Percentiles rank a stretch among this genome's conserved stretches.
phyloP scores from a whole-genome alignment of 2,329 filamentous ascomycete genomes.

The Chaetomiaceae sp. region DNA sequence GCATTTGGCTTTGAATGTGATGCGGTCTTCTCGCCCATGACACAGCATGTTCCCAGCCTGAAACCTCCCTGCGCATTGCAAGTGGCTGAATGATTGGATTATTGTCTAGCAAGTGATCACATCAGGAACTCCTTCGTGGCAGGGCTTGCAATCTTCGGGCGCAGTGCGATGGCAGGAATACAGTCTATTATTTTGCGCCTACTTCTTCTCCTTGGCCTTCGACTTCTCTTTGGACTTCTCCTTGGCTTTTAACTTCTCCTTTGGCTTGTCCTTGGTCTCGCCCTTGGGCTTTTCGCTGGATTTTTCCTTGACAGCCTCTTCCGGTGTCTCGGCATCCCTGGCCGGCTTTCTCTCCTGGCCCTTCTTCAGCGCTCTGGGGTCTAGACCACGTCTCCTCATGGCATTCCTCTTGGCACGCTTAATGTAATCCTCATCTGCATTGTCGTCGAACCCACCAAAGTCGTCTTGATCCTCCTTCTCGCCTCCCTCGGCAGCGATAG shows the following conservation, averaged over 20 bases:
- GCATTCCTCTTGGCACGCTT: conserved; percentile 68
- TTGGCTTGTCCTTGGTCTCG: conserved; percentile 9
- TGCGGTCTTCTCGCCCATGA: too few species aligned
- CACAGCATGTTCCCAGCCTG: too few species aligned
- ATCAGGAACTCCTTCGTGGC: too few species aligned
- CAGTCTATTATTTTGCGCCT: conserved; percentile 10
- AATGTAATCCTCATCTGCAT: conserved; percentile 67
- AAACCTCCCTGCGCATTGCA: too few species aligned
- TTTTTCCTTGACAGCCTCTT: conserved; percentile 13
- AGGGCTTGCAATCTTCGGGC: neutral
- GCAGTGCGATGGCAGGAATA: neutral
- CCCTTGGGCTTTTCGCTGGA: conserved; percentile 10
- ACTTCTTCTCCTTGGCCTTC: conserved; percentile 19
- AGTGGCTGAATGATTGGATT: too few species aligned
- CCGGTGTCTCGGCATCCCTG: conserved; percentile 17
- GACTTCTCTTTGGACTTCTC: conserved; percentile 12
- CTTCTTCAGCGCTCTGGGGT: conserved; percentile 58
- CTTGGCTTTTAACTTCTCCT: conserved; percentile 12
- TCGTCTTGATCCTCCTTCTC: conserved; percentile 42
- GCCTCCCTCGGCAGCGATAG: conserved; percentile 49
- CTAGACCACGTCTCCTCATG: conserved; percentile 68
- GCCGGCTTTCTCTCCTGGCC: conserved; percentile 22
- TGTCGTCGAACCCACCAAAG: conserved; percentile 72
- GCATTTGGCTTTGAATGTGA: too few species aligned
- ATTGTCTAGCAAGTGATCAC: too few species aligned